Percentiles rank a stretch among this genome's conserved stretches.
These are phyloP conservation scores for Nothomitra cinnamomea DNA, from an alignment of 2,329 filamentous ascomycete genomes.

Conservation along the genomic window DNA sequence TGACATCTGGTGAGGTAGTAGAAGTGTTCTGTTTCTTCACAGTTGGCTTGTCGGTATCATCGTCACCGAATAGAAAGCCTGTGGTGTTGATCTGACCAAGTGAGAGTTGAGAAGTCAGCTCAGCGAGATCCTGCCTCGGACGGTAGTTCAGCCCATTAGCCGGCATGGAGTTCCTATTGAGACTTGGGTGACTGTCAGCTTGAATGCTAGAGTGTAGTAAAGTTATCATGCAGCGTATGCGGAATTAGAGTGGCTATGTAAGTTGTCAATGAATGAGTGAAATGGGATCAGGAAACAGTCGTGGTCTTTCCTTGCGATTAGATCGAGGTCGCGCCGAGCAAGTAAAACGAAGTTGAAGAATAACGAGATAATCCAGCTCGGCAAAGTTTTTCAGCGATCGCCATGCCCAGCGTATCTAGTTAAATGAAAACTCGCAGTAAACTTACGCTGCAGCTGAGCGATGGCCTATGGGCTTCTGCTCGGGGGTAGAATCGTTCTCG, in stretches of 20 bases:
- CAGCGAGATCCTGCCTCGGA: conserved; percentile 37
- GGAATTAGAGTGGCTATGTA: background rate
- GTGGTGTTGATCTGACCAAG: conserved; percentile 74
- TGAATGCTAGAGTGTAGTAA: background rate
- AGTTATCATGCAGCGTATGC: too few species aligned
- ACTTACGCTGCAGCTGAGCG: conserved; percentile 68
- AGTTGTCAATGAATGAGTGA: background rate
- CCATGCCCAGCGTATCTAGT: too few species aligned
- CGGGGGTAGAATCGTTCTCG: conserved; percentile 52
- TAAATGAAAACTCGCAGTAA: background rate
- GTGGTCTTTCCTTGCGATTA: conserved; percentile 12
- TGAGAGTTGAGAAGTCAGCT: conserved; percentile 31
- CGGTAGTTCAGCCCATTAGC: conserved; percentile 51
- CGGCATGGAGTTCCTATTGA: conserved; percentile 89
- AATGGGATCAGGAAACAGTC: conserved; percentile 9
- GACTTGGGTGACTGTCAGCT: conserved; percentile 27
- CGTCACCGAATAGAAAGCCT: conserved; percentile 72
- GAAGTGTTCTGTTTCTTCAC: conserved; percentile 21
- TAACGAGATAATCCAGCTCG: too few species aligned
- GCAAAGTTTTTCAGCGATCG: background rate
- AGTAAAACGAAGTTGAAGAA: too few species aligned
- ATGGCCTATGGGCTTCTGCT: conserved; percentile 35
- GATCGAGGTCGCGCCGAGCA: background rate
- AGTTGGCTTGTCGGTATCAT: conserved; percentile 3
- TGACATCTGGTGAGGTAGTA: conserved; percentile 43